Conservation (phyloP, 2,329 filamentous ascomycete species). For the Balansia obtecta region DNA sequence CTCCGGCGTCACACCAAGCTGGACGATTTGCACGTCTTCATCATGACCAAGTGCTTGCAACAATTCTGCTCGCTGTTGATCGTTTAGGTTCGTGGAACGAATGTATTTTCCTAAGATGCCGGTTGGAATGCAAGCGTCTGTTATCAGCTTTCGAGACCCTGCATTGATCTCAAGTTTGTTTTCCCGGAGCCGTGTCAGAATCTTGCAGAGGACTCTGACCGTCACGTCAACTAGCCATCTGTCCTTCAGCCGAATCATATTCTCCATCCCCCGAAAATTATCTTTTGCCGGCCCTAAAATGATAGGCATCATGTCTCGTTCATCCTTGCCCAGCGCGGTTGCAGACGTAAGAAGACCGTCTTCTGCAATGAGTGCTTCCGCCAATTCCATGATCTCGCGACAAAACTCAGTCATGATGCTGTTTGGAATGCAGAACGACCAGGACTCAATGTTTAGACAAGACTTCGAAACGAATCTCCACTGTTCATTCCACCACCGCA, state of each 20-base stretch:
- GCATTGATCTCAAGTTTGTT: constrained; percentile 59
- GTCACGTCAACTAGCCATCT: constrained; percentile 72
- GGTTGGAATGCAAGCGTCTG: constrained; percentile 50
- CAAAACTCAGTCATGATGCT: constrained; percentile 81
- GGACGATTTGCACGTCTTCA: constrained; percentile 38
- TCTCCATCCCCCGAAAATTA: constrained; percentile 57
- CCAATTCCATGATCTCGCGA: constrained; percentile 88
- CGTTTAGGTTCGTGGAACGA: constrained; percentile 67
- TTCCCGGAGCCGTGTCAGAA: constrained; percentile 69
- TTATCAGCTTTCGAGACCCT: constrained; percentile 47
- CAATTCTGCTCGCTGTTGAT: constrained; percentile 76
- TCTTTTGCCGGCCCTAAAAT: constrained; percentile 28
- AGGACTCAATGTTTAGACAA: constrained; percentile 71
- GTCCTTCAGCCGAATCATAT: constrained; percentile 85
- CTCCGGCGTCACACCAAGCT: constrained; percentile 22
- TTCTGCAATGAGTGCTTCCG: constrained; percentile 71
- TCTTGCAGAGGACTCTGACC: constrained; percentile 71
- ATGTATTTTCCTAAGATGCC: constrained; percentile 39
- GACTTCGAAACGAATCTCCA: constrained; percentile 75
- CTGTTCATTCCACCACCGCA: constrained; percentile 70
- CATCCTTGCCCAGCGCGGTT: constrained; percentile 20
- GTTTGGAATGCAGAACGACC: constrained; percentile 69
- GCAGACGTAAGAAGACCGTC: constrained; percentile 73
- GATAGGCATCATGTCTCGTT: constrained; percentile 26
- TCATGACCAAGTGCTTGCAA: constrained; percentile 48